Conservation (phyloP, 371 early-diverging fungal genomes). For the Rhizopus sp. region DNA sequence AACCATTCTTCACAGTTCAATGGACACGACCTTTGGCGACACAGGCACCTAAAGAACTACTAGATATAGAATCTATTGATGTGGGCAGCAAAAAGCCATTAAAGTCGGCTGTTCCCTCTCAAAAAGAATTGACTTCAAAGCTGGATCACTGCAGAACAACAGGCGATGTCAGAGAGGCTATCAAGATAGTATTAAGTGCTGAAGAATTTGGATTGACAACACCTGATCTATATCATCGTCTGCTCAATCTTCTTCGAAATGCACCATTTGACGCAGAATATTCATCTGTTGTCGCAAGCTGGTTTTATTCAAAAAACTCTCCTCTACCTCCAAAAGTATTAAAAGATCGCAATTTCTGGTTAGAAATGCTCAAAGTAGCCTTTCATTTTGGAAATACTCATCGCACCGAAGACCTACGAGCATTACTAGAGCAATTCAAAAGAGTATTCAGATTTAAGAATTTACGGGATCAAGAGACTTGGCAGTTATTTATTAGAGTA, state of each 20-base stretch:
- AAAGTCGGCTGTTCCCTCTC: not conserved
- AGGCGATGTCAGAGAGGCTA: conserved; percentile 21
- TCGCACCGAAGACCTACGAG: conserved; percentile 27
- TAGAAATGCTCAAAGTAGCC: conserved; percentile 29
- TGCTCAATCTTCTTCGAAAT: conserved; percentile 14
- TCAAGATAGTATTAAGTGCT: conserved; percentile 12
- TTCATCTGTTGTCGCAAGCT: conserved; percentile 23
- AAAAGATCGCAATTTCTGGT: conserved; percentile 35
- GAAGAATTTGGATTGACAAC: conserved; percentile 10
- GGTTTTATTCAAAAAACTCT: conserved; percentile 29
- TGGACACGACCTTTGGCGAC: conserved; percentile 5
- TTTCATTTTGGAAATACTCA: conserved; percentile 24
- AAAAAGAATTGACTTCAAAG: not conserved
- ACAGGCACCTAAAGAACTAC: not conserved
- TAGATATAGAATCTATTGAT: not conserved
- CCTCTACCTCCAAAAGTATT: conserved; percentile 14
- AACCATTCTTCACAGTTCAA: not conserved
- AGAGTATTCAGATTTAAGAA: conserved; percentile 18
- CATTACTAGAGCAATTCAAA: conserved; percentile 25
- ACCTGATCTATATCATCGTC: conserved; percentile 15
- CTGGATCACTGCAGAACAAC: conserved; percentile 14
- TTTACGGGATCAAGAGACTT: conserved; percentile 23
- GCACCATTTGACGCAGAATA: conserved; percentile 22
- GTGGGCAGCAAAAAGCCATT: not conserved
- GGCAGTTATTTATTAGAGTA: conserved; percentile 42